Evolutionary conservation across 208 protist species (phyloP), one percentile per base, ranked within the genome.

Genomic region (Trypanosoma scelopori): DNA sequence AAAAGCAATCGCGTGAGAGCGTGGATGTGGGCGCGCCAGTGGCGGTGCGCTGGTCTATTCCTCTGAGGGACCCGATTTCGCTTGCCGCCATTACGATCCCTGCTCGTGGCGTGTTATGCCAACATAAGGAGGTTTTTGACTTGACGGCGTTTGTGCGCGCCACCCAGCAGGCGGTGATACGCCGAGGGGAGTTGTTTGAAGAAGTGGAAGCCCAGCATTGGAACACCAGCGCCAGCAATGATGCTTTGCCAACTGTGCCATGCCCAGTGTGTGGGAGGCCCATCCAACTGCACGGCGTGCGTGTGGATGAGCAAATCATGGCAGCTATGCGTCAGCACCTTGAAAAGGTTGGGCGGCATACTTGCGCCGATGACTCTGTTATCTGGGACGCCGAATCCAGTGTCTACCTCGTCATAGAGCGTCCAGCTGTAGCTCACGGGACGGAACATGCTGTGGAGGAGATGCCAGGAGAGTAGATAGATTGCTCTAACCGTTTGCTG

Each of bases 111-210:
- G 43, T 63, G 22, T 42, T 22, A 28, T 95, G 89, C 43, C 65
- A 60, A 32, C 89, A 95, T 69, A 28, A 82, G 28, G 84, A 89
- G 55, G 35, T 90, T n/a, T 95, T 95, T 67, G 89, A 95, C 47
- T 43, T 88, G n/a, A 61, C 53, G 30, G 76, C 69, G 25, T 91
- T 93, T 69, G 79, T 95, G 16, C 77, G 69, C 43, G 62, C 74
- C 6, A 78, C 67, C 13, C 75, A 86, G 56, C 76, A 78, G 57
- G 62, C 41, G 11, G 25, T 45, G n/a, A 50, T 42, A 12, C 55
- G 66, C 41, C 57, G 57, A 42, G 41, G 27, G 15, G 64, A 69
- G 13, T 25, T 9, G 1, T 41, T 61, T 37, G 74, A 71, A n/a
- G 61, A 58, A 27, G 55, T 66, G 12, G 37, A 32, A 52, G 55